Evolutionary conservation across 1,139 yeast genomes (phyloP).

Genomic region (Pichia norvegensis): DNA sequence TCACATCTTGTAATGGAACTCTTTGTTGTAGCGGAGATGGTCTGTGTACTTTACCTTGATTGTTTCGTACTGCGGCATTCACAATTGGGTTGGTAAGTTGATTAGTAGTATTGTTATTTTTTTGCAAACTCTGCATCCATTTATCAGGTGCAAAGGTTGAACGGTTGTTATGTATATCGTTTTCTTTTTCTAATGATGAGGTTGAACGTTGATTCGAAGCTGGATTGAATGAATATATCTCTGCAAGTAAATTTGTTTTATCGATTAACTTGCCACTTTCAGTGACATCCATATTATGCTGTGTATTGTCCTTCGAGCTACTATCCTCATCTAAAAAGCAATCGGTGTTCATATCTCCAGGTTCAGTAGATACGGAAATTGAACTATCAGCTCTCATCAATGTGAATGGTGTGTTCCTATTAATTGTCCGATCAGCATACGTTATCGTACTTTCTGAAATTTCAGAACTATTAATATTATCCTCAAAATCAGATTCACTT

Average conservation of each 20-base stretch:
- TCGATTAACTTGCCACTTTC: constrained; percentile 4
- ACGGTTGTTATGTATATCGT: background rate
- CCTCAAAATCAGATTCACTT: constrained; percentile 13
- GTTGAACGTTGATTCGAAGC: background rate
- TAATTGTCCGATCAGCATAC: constrained; percentile 3
- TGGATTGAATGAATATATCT: constrained; percentile 13
- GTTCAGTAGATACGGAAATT: constrained; percentile 8
- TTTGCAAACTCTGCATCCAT: constrained; percentile 1
- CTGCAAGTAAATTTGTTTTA: constrained; percentile 14
- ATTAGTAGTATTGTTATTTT: background rate
- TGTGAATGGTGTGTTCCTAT: constrained; percentile 2
- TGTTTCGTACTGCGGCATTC: background rate
- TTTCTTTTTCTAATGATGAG: background rate
- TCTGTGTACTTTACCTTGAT: constrained; percentile 1
- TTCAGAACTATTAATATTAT: constrained; percentile 10
- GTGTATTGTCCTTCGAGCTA: background rate
- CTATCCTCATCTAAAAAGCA: constrained; percentile 10
- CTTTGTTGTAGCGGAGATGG: constrained; percentile 11
- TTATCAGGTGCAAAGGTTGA: constrained; percentile 4
- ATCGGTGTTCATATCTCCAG: constrained; percentile 15
- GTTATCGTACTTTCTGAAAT: constrained; percentile 11
- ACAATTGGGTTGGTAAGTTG: background rate
- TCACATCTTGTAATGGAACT: constrained; percentile 10
- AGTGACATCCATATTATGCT: background rate
- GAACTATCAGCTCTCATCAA: constrained; percentile 5